Evolutionary conservation across 352 stramenopile genomes (phyloP), one percentile per base, ranked within the genome.

Genomic region (Blastocystis hominis): DNA sequence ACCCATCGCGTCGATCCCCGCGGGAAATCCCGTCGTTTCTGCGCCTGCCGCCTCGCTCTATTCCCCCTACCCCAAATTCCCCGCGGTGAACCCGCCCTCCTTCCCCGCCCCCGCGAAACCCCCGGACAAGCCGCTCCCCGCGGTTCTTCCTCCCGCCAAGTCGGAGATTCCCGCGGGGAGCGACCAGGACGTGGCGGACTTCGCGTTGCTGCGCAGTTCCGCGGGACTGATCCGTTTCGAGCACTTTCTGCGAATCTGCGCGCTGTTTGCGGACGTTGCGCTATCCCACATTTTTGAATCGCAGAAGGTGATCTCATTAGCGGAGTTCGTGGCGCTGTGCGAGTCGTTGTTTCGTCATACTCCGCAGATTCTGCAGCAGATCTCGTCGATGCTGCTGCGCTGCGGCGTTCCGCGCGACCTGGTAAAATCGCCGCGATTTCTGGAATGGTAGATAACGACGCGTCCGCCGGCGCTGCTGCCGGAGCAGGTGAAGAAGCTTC

Each of bases 401-500:
- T 34, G 63, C 44, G 50, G 70, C 30, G 63, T 80, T 54, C 70
- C 46, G 6, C 24, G 36, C 13, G 46, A 64, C 36, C 63, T 44
- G 7, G 70, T 80, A 64, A 17, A 7, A 7, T 9, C 30, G 20
- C 7, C 17, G 62, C 10, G 53, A 5, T 10, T 62, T 38, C n/a
- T 80, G 6, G 0, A 61, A 24, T 42, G 4, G 15, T 38, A 80
- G 70, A 80, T 80, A 17, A 80, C 70, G 0, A 30, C 44, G 3
- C 13, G 20, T 42, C 70, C 70, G 0, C n/a, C 70, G 13, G 70
- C 70, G 5, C 54, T 80, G n/a, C 70, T 80, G 5, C 70, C 70
- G n/a, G 70, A 80, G 20, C 70, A 80, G 20, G 50, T 80, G 20
- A 80, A 80, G 70, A 62, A 80, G 63, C 53, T 80, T 30, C 70